Evolutionary conservation across 2,329 filamentous ascomycete genomes (phyloP).

Genomic region (Botrytis elliptica): DNA sequence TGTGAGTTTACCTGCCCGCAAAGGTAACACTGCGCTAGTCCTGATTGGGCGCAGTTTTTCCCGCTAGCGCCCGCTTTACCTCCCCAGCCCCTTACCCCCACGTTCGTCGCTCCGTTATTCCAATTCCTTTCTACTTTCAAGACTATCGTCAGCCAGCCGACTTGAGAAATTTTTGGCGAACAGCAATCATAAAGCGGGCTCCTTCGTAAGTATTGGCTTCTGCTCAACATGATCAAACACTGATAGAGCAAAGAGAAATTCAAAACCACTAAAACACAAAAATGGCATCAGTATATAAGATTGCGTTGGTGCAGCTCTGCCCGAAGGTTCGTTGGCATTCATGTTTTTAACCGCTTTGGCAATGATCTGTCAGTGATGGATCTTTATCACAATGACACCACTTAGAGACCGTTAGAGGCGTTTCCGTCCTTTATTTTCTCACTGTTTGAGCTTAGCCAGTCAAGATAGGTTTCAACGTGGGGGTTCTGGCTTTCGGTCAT

Average conservation of each 20-base stretch:
- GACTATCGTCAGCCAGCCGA: no score
- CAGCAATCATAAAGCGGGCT: no score
- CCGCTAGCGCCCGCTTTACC: not conserved
- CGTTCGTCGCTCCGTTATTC: not conserved
- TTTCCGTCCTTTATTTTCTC: not conserved
- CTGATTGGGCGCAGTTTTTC: not conserved
- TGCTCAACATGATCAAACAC: not conserved
- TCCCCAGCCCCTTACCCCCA: not conserved
- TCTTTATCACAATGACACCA: not conserved
- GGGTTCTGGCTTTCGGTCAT: not conserved
- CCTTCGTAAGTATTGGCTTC: not conserved
- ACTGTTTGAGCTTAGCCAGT: not conserved
- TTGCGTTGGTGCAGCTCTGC: conserved; percentile 20
- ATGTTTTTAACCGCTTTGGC: not conserved
- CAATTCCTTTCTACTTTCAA: not conserved
- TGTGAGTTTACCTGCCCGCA: not conserved
- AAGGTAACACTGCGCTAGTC: not conserved
- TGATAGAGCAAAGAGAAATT: not conserved
- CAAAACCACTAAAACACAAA: not conserved
- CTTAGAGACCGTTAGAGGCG: not conserved
- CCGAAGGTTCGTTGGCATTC: conserved; percentile 13
- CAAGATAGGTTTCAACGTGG: not conserved
- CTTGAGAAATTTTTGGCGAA: not conserved
- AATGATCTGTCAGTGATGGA: not conserved
- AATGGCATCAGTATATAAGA: conserved; percentile 17